Evolutionary conservation across 208 protist genomes (phyloP).

Genomic region (Leishmania lainsoni): DNA sequence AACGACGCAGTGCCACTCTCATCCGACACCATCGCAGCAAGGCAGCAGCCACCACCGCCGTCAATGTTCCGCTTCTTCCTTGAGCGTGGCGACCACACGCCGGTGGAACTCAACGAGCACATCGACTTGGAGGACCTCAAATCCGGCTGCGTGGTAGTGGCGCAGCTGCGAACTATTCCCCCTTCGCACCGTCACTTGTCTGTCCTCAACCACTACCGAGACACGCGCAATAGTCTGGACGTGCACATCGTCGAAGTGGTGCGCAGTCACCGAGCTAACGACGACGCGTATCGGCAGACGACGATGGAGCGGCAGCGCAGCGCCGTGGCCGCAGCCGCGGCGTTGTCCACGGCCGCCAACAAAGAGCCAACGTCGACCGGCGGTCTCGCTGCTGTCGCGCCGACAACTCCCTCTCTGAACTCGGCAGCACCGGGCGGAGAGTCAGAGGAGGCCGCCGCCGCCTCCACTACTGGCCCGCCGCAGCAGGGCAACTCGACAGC

Average conservation of each 20-base stretch:
- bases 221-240: constrained; percentile 32
- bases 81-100: constrained; percentile 30
- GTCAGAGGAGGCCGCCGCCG: not conserved
- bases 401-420: not conserved
- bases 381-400: not conserved
- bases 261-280: constrained; percentile 29
- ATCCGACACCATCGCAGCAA: not conserved
- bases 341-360: not conserved
- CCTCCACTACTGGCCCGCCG: not conserved
- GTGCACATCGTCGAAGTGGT: constrained; percentile 50
- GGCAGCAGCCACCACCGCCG: constrained; percentile 3
- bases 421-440: not conserved
- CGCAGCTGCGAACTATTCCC: constrained; percentile 48
- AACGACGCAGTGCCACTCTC: constrained; percentile 1
- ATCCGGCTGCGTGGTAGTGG: constrained; percentile 49
- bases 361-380: not conserved
- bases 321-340: constrained; percentile 1
- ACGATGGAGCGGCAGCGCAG: constrained; percentile 26
- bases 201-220: constrained; percentile 45
- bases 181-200: constrained; percentile 33
- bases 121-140: constrained; percentile 32
- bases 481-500: not conserved
- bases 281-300: constrained; percentile 29
- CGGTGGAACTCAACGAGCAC: constrained; percentile 34
- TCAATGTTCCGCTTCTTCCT: constrained; percentile 47